These are phyloP conservation scores for Cladosporium sp. DNA, from an alignment of 2,329 filamentous ascomycete species.

Conservation along the genomic window DNA sequence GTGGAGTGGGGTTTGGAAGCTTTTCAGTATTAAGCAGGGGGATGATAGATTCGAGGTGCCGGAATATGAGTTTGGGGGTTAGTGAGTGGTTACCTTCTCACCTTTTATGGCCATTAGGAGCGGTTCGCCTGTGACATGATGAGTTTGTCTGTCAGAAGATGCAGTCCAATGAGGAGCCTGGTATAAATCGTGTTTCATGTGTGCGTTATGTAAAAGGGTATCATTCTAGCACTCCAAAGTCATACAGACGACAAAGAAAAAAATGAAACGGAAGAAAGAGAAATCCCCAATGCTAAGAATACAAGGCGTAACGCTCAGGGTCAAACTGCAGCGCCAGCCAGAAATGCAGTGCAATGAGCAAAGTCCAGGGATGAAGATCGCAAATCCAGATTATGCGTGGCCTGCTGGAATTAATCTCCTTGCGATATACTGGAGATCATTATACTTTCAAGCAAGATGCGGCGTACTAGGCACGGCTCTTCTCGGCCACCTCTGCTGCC, in stretches of 20 bases:
- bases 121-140: background rate
- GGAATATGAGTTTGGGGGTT: background rate
- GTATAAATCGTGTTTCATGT: background rate
- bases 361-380: background rate
- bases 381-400: background rate
- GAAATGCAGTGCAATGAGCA: background rate
- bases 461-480: slow-evolving; percentile 20
- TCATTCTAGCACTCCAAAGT: slow-evolving; percentile 1
- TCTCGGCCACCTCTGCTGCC: slow-evolving; percentile 36
- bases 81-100: background rate
- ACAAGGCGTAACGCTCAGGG: background rate
- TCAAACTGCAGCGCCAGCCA: background rate
- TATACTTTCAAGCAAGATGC: background rate
- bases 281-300: background rate
- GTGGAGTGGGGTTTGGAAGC: slow-evolving; percentile 8
- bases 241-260: background rate
- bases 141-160: background rate
- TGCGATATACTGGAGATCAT: background rate
- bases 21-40: background rate
- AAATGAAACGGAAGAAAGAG: background rate
- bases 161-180: background rate
- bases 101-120: background rate
- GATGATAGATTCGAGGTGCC: background rate
- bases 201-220: slow-evolving; percentile 9
- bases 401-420: background rate